Evolutionary conservation across 306 rosid genomes (phyloP).

Genomic region (Trifolium repens): DNA sequence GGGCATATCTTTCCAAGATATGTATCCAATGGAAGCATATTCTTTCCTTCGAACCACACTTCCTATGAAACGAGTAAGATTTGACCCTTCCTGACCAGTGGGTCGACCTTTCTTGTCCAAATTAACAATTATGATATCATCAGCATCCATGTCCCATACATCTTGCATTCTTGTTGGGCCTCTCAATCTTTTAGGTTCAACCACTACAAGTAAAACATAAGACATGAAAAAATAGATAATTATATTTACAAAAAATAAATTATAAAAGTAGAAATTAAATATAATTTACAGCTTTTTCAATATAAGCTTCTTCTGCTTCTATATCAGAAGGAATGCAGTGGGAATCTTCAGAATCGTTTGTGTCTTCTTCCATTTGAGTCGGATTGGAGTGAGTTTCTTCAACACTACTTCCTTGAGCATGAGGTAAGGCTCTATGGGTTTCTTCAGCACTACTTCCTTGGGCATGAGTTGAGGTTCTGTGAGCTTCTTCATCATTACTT

Average conservation of each 20-base stretch:
- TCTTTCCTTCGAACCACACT: too few relatives aligned
- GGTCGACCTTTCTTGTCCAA: too few relatives aligned
- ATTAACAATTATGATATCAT: too few relatives aligned
- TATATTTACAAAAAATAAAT: too few relatives aligned
- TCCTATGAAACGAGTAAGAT: too few relatives aligned
- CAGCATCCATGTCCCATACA: too few relatives aligned
- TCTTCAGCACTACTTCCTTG: not conserved
- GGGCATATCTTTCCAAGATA: too few relatives aligned
- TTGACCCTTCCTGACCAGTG: too few relatives aligned
- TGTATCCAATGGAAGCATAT: too few relatives aligned
- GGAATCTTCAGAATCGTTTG: not conserved
- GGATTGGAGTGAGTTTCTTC: not conserved
- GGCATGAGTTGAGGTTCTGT: not conserved
- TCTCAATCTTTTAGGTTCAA: not conserved
- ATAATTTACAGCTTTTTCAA: not conserved
- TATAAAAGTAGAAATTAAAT: too few relatives aligned
- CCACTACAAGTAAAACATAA: too few relatives aligned
- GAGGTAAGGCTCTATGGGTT: not conserved
- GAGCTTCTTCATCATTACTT: too few relatives aligned
- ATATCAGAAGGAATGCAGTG: slow-evolving; percentile 3
- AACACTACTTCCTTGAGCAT: not conserved
- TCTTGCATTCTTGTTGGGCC: not conserved
- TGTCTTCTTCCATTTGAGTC: not conserved
- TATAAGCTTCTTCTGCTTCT: not conserved
- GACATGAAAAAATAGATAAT: not conserved